These are phyloP conservation scores for Entrophospora sp. DNA, from an alignment of 192 early-diverging fungal genomes.

Conservation along the genomic window DNA sequence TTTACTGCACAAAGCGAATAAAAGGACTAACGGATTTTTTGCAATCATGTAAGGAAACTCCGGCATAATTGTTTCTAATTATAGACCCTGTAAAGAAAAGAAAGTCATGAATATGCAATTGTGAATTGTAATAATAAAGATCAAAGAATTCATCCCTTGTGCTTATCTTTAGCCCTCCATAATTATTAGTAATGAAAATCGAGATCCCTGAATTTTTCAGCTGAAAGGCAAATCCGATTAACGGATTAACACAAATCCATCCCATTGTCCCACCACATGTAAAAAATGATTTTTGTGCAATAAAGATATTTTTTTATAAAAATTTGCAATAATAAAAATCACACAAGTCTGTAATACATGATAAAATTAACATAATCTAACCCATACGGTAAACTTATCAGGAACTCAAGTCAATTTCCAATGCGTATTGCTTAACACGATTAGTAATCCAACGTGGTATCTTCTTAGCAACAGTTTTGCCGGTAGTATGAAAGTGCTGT, in stretches of 20 bases:
- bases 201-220: not conserved
- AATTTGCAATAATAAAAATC: not conserved
- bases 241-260: not conserved
- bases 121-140: not conserved
- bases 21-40: too few species aligned
- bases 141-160: not conserved
- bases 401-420: not conserved
- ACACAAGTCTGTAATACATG: not conserved
- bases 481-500: not conserved
- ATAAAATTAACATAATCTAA: not conserved
- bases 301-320: not conserved
- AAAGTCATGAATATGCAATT: too few species aligned
- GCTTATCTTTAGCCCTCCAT: not conserved
- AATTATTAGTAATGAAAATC: slow-evolving; percentile 8
- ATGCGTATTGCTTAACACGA: not conserved
- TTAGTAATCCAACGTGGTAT: not conserved
- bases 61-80: not conserved
- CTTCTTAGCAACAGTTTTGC: not conserved
- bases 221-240: not conserved
- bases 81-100: slow-evolving; percentile 5
- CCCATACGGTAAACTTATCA: too few species aligned
- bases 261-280: not conserved
- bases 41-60: slow-evolving; percentile 1
- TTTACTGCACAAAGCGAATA: too few species aligned
- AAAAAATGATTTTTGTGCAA: not conserved